Base-by-base conservation (phyloP, 73 alveolate species). In the Paramecium sonneborni region DNA sequence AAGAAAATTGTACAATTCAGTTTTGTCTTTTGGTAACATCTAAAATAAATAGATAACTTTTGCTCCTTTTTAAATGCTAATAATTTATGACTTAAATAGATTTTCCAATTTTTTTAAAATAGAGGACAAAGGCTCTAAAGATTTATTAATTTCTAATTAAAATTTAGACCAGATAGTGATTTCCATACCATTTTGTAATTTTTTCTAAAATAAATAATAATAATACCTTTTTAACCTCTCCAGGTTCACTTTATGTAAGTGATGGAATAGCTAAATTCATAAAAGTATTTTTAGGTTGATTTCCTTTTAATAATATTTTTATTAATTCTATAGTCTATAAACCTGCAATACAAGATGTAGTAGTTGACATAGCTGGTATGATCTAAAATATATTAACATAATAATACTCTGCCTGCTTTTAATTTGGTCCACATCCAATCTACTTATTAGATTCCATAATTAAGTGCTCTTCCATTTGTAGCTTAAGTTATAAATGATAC, bases 311-410 rank as follows among this genome's bases (percentile, higher is more conserved):
- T 0, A 62, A 24, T 9, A 62, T 62, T 30, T 62, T 62, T 11
- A 62, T 62, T 28, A 62, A 62, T 62, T 62, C 84, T 26, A 62
- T 14, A 30, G 44, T 79, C 26, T 62, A n/a, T 12, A 62, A 46
- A 3, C 46, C 84, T 14, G 84, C 84, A 12, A 62, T 62, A 3
- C 84, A 62, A 5, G 84, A 62, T 14, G 84, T 79, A 3, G 99
- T 98, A 15, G 99, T 98, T 3, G 98, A 93, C 82, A 98, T 93
- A n/a, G 99, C 99, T 6, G 99, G 99, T 28, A 97, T 97, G 56
- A 98, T 98, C 94, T 76, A 34, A 76, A 38, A 9, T 0, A 14
- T 2, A 48, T 48, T 11, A 34, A 76, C 37, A 6, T 39, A 21
- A 43, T 72, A 72, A 41, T 79, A 79, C 90, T 93, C 97, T 93